A percentile compares a stretch with the other conserved stretches of the same genome.
These are phyloP conservation scores for Phtheirospermum japonicum DNA, from an alignment of 257 asterid species.

Conservation along the genomic window DNA sequence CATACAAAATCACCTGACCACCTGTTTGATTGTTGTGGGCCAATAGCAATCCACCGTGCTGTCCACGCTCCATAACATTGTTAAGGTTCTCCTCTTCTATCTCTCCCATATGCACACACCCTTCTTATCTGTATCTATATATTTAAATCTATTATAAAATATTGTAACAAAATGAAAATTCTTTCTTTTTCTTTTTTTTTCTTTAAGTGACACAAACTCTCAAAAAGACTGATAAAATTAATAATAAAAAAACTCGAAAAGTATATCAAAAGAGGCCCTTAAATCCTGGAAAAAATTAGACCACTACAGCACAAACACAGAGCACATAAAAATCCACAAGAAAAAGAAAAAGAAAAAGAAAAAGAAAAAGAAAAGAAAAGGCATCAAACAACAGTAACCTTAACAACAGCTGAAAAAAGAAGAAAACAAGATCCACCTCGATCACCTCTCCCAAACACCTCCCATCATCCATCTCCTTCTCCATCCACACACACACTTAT, in stretches of 20 bases:
- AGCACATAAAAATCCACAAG: constrained; percentile 31
- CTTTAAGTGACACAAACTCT: constrained; percentile 27
- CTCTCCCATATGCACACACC: too few species aligned
- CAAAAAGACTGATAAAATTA: constrained; percentile 17
- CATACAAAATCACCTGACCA: constrained; percentile 40
- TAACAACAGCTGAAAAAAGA: constrained; percentile 57
- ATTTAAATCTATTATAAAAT: neutral
- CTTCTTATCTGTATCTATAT: too few species aligned
- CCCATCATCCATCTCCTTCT: neutral
- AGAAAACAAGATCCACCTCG: constrained; percentile 91
- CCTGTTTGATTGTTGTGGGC: constrained; percentile 33
- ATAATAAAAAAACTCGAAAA: constrained; percentile 4
- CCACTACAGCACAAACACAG: neutral
- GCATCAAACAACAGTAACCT: constrained; percentile 41
- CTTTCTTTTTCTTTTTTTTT: constrained; percentile 10
- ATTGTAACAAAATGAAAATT: neutral
- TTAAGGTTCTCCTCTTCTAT: constrained; percentile 12
- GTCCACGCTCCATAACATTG: constrained; percentile 32
- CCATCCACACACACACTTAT: neutral
- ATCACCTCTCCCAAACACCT: constrained; percentile 61
- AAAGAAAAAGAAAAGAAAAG: constrained; percentile 29
- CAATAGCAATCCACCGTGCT: constrained; percentile 30
- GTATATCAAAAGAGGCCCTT: constrained; percentile 9
- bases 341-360: constrained; percentile 23
- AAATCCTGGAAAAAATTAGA: constrained; percentile 32